Conservation (phyloP, 2,329 filamentous ascomycete species). For the Colletotrichum phormii region DNA sequence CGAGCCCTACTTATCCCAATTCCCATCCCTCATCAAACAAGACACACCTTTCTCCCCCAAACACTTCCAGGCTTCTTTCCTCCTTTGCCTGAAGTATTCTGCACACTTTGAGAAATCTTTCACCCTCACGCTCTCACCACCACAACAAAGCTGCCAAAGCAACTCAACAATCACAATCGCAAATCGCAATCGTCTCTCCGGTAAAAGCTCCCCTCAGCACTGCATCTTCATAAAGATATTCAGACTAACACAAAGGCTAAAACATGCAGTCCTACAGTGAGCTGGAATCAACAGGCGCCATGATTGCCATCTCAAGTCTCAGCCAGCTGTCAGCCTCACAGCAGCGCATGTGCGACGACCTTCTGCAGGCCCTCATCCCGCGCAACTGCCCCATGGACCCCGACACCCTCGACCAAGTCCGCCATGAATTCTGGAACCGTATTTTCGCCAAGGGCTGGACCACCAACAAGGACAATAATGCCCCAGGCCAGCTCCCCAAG, state of each 20-base stretch:
- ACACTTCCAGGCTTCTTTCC: no score
- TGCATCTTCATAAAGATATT: no score
- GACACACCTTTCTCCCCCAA: neutral
- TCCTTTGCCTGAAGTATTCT: neutral
- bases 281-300: neutral
- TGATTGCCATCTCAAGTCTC: slow-evolving; percentile 5
- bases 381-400: slow-evolving; percentile 2
- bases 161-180: no score
- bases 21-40: neutral
- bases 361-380: neutral
- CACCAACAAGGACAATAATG: neutral
- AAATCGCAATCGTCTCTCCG: neutral
- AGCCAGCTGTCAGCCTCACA: neutral
- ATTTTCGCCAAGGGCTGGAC: slow-evolving; percentile 16
- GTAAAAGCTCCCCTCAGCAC: neutral
- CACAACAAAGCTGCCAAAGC: neutral
- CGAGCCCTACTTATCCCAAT: neutral
- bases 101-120: neutral
- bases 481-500: neutral
- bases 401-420: neutral
- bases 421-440: slow-evolving; percentile 11
- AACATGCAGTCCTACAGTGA: neutral
- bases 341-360: slow-evolving; percentile 15
- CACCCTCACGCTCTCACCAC: no score
- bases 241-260: neutral